Evolutionary conservation across 768 basidiomycete species (phyloP), one percentile per base, ranked within the genome.

Genomic region (Auricularia sp.): DNA sequence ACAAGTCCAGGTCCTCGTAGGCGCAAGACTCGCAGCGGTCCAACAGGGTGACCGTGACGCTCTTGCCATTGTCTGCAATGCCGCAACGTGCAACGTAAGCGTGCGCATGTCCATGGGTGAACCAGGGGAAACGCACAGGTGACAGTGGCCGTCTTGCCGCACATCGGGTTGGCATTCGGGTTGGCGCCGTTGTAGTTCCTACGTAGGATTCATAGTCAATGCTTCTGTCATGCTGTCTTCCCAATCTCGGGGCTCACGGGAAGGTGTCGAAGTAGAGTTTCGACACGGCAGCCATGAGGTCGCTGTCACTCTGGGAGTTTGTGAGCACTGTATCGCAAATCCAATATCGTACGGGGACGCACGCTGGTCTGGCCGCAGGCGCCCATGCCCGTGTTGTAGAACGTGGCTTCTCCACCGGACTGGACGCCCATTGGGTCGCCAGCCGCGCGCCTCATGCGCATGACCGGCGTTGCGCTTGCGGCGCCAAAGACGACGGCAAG

Each of bases 81-180:
- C 29, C 29, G 29, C 29, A 63, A 34, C 5, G 53, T 18, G 42
- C 68, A 11, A 68, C 51, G 61, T 64, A 58, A 36, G 63, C 51
- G 62, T 29, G 29, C 62, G 4, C 65, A 3, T 11, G 29, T 64
- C 64, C 63, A 62, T 62, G 36, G 35, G 64, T 64, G 53, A 43
- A 62, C 10, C 3, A 18, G 21, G 51, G 33, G 34, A 3, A 4
- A 75, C 80, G 72, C 75, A 88, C 88, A 89, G 4, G 23, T 66
- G 8, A 75, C 75, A 0, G 23, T 69, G 64, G 88, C 74, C 63
- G 75, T 67, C 69, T 74, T 79, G 68, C 76, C 75, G 71, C 91
- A 93, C 63, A 93, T 72, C 39, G 91, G 89, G 77, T 93, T 91
- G 64, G 67, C 70, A 73, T 92, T 93, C 34, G 90, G 87, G 77